Percentiles rank a stretch among this genome's conserved stretches.
These are phyloP conservation scores for Psilocybe cubensis DNA, from an alignment of 768 basidiomycete genomes.

Conservation along the genomic window DNA sequence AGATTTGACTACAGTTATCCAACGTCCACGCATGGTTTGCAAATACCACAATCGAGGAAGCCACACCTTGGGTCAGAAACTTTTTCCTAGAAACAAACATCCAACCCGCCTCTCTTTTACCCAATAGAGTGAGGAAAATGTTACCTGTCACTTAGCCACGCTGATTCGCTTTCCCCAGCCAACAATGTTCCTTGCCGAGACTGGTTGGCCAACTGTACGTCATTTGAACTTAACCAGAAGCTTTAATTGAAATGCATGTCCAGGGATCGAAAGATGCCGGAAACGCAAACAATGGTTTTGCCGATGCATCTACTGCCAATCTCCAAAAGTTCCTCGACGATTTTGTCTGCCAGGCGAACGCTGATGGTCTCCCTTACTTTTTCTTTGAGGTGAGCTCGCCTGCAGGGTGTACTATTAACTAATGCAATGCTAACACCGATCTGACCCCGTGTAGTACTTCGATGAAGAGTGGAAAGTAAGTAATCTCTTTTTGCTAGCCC, in stretches of 20 bases:
- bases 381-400: slow-evolving; percentile 68
- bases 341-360: slow-evolving; percentile 90
- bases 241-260: background rate
- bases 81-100: slow-evolving; percentile 81
- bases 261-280: slow-evolving; percentile 60
- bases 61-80: slow-evolving; percentile 78
- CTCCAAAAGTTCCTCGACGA: slow-evolving; percentile 81
- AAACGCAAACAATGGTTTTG: slow-evolving; percentile 69
- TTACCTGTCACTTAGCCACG: background rate
- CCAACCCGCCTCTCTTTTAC: slow-evolving; percentile 51
- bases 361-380: slow-evolving; percentile 80
- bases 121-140: slow-evolving; percentile 53
- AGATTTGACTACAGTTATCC: slow-evolving; percentile 55
- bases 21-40: slow-evolving; percentile 98
- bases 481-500: background rate
- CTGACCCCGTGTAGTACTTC: slow-evolving; percentile 49
- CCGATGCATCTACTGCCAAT: slow-evolving; percentile 59
- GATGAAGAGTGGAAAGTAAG: slow-evolving; percentile 78
- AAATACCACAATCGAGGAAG: slow-evolving; percentile 65
- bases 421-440: background rate
- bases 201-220: slow-evolving; percentile 75
- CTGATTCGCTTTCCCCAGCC: slow-evolving; percentile 42
- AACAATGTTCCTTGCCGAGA: slow-evolving; percentile 91
- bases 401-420: background rate
- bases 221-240: background rate